A percentile compares a stretch with the other conserved stretches of the same genome.
Conservation (phyloP, 768 basidiomycete species). For the Strobilomyces dryophilus region DNA sequence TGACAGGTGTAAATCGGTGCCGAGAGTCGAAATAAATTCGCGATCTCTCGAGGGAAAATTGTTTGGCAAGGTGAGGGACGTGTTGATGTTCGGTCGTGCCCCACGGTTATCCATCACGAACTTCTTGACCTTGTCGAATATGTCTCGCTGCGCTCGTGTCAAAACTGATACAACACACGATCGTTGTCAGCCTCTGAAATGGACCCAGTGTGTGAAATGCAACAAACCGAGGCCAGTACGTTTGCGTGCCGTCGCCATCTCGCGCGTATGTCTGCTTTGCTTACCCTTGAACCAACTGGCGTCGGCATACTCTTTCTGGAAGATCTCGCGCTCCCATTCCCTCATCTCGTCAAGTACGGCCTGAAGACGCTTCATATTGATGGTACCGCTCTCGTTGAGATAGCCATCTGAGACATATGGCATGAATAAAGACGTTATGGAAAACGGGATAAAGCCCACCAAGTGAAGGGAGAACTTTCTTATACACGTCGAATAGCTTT, state of each 20-base stretch:
- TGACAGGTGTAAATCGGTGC: constrained; percentile 70
- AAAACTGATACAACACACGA: constrained; percentile 44
- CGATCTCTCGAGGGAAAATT: constrained; percentile 77
- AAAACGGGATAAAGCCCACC: constrained; percentile 36
- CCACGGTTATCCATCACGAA: constrained; percentile 58
- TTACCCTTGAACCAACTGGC: constrained; percentile 94
- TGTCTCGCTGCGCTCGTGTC: constrained; percentile 65
- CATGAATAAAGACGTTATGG: not conserved
- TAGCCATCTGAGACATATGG: constrained; percentile 65
- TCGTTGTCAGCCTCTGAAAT: not conserved
- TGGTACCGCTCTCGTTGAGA: constrained; percentile 83
- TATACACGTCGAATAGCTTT: constrained; percentile 91
- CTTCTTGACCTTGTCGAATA: constrained; percentile 73
- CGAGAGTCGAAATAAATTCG: constrained; percentile 71
- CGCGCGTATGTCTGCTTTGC: constrained; percentile 67
- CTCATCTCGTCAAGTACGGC: constrained; percentile 86
- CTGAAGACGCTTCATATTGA: constrained; percentile 78
- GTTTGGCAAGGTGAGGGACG: constrained; percentile 67
- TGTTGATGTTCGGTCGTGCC: constrained; percentile 25
- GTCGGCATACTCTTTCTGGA: constrained; percentile 89
- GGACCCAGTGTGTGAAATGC: not conserved
- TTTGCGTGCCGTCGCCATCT: constrained; percentile 58
- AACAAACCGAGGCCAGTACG: constrained; percentile 61
- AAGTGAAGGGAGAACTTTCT: constrained; percentile 78
- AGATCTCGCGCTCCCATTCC: constrained; percentile 83